phyloP scores from a whole-genome alignment of 805 yeast species.

The Pichia cephalocereana region DNA sequence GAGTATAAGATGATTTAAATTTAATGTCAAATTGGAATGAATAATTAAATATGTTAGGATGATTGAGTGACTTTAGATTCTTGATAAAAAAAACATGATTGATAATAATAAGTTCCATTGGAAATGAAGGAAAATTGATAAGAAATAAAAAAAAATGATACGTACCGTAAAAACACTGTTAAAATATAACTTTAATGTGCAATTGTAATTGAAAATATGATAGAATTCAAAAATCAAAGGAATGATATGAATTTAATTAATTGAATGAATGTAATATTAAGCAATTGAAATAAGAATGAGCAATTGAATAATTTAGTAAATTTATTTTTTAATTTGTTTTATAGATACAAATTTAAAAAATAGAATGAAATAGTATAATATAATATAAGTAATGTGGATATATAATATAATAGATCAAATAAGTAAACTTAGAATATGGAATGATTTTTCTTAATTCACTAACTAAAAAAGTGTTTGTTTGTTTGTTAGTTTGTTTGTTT shows the following conservation, averaged over 20 bases:
- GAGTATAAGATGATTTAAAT: too few species aligned
- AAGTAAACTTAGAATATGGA: not conserved
- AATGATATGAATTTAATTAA: not conserved
- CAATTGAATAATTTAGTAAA: not conserved
- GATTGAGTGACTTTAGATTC: too few species aligned
- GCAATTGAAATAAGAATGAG: not conserved
- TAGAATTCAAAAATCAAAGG: not conserved
- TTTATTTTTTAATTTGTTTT: not conserved
- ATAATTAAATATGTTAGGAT: too few species aligned
- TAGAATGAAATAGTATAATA: not conserved
- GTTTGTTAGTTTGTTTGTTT: constrained; percentile 8
- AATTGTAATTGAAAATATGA: not conserved
- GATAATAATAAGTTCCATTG: too few species aligned
- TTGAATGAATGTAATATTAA: not conserved
- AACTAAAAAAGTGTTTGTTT: not conserved
- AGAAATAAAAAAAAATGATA: not conserved
- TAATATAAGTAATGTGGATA: too few species aligned
- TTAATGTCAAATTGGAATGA: too few species aligned
- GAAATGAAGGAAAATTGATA: not conserved
- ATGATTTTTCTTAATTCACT: not conserved
- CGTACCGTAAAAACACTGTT: constrained; percentile 8
- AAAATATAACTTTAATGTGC: not conserved
- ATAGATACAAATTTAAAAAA: too few species aligned
- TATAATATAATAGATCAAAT: not conserved
- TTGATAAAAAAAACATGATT: too few species aligned